A percentile compares a stretch with the other conserved stretches of the same genome.
Evolutionary conservation across 1,284 basidiomycete genomes (phyloP).

Genomic region (Hemileia vastatrix): DNA sequence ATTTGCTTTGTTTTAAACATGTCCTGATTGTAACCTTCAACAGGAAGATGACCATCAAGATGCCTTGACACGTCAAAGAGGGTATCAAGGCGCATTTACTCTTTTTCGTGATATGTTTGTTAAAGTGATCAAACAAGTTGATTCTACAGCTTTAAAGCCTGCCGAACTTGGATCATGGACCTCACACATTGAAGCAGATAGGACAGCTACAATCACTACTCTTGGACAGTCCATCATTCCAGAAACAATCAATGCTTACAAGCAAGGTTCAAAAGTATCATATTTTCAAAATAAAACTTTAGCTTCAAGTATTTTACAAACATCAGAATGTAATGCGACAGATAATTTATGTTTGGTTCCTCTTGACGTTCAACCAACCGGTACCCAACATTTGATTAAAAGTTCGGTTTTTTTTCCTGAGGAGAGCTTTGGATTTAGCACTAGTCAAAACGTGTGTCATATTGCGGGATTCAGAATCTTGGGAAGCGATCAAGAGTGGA

Average conservation of each 20-base stretch:
- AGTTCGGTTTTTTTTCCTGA: conserved; percentile 18
- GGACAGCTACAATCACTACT: conserved; percentile 26
- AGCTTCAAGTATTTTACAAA: background rate
- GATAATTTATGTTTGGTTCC: conserved; percentile 7
- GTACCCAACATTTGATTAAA: conserved; percentile 22
- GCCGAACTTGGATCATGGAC: conserved; percentile 25
- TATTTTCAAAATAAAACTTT: conserved; percentile 2
- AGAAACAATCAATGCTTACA: conserved; percentile 28
- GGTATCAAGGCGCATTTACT: conserved; percentile 30
- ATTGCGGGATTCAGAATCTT: conserved; percentile 27
- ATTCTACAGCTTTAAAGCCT: conserved; percentile 21
- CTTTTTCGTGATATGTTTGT: conserved; percentile 32
- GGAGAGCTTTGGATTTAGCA: conserved; percentile 21
- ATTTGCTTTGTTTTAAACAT: background rate
- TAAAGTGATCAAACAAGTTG: conserved; percentile 26
- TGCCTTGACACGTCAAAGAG: conserved; percentile 25
- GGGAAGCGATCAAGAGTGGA: conserved; percentile 30
- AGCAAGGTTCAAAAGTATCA: conserved; percentile 24
- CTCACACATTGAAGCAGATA: conserved; percentile 25
- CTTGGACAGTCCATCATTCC: conserved; percentile 31
- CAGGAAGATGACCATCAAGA: conserved; percentile 22
- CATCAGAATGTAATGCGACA: background rate
- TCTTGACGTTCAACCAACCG: conserved; percentile 24
- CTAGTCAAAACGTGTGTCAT: conserved; percentile 16
- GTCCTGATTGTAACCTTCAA: background rate